Base-by-base conservation (phyloP, 768 basidiomycete genomes). In the Boletus fagicola region DNA sequence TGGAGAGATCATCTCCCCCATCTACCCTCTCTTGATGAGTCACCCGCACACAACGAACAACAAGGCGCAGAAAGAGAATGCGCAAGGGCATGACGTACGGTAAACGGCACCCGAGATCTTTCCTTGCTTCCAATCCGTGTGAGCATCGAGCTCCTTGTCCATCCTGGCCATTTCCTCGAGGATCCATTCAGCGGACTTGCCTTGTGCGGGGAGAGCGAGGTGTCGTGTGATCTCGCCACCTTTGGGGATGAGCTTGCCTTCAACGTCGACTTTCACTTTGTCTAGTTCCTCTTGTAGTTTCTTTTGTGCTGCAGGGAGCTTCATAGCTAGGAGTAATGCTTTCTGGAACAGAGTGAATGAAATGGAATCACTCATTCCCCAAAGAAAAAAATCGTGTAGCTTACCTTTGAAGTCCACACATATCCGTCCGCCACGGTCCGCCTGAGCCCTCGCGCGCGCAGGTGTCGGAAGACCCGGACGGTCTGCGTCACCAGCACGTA, bases 71-170 rank as follows among this genome's bases (percentile, higher is more conserved):
- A 48, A 35, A 53, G 11, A 11, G 15, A 35, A 53, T 6, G 16
- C 16, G 30, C n/a, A 15, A 31, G 16, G 16, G 2, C 1, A 43
- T 13, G 33, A 75, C 87, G 61, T 68, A 92, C 90, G 92, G 65
- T 94, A 94, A 22, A 94, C 88, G 7, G 90, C 89, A 5, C 92
- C 93, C 45, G 88, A 90, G 15, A 94, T 70, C 69, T 90, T 90
- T 18, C 92, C 92, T 5, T 81, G 70, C 51, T 74, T 77, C 85
- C 88, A 94, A 54, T 84, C 75, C 2, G 78, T 73, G 40, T 76
- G 65, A 3, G 18, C 67, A 62, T 73, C 76, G 46, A 82, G 67
- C 57, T 84, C 83, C 26, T 64, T 68, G 70, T 94, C 90, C 88
- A 94, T 92, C 64, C 78, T 82, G 24, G 83, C 81, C 88, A 94